Percentiles rank a stretch among this genome's conserved stretches.
Conservation (phyloP, 129 eudicot genomes). For the Saussurea involucrata region DNA sequence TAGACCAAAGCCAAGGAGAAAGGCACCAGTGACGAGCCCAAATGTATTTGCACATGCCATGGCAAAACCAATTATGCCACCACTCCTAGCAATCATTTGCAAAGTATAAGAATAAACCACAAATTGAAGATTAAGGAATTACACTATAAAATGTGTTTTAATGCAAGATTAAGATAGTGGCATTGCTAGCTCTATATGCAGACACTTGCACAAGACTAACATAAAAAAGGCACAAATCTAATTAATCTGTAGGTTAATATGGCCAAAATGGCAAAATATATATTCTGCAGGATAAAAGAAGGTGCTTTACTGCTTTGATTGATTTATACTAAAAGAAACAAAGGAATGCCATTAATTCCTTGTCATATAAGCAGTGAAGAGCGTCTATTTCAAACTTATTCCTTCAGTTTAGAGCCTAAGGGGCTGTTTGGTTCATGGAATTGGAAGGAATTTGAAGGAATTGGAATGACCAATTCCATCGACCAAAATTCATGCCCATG, state of each 20-base stretch:
- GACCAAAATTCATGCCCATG: too few relatives aligned
- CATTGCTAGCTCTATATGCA: not conserved
- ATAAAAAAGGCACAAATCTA: not conserved
- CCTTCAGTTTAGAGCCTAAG: not conserved
- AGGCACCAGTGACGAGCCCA: slow-evolving; percentile 96
- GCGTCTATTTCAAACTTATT: not conserved
- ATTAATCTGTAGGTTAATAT: not conserved
- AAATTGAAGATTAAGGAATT: not conserved
- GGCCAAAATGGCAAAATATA: not conserved
- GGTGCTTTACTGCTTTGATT: not conserved
- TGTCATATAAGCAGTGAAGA: not conserved
- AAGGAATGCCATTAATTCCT: not conserved
- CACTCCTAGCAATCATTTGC: slow-evolving; percentile 48
- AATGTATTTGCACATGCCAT: slow-evolving; percentile 98
- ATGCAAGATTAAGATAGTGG: not conserved
- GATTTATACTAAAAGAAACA: not conserved
- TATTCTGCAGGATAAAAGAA: not conserved
- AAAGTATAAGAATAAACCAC: not conserved
- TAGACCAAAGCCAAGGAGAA: slow-evolving; percentile 92
- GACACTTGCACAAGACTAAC: not conserved
- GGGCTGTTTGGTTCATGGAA: too few relatives aligned
- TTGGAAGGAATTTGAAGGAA: too few relatives aligned
- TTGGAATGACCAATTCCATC: too few relatives aligned
- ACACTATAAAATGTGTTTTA: not conserved
- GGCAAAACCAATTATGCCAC: slow-evolving; percentile 79